Percentiles rank a stretch among this genome's conserved stretches.
These are phyloP conservation scores for Cytidiella melzeri DNA, from an alignment of 768 basidiomycete species.

Conservation along the genomic window DNA sequence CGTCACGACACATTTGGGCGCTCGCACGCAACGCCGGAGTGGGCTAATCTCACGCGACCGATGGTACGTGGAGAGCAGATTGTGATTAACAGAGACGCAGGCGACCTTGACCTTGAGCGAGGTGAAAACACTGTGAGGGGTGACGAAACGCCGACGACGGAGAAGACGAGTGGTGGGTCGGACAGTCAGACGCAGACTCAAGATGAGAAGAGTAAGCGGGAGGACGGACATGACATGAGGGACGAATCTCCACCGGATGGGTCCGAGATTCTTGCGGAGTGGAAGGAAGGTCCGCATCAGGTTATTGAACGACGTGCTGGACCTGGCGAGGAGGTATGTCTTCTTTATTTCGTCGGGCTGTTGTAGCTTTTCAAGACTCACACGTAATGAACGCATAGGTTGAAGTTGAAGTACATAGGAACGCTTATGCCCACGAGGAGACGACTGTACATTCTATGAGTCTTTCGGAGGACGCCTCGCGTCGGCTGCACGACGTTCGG, in stretches of 20 bases:
- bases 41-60: conserved; percentile 72
- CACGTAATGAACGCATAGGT: conserved; percentile 19
- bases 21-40: conserved; percentile 56
- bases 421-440: conserved; percentile 26
- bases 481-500: conserved; percentile 21
- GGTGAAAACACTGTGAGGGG: conserved; percentile 27
- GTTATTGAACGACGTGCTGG: conserved; percentile 56
- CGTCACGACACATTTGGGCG: conserved; percentile 47
- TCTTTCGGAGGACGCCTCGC: conserved; percentile 19
- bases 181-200: conserved; percentile 8
- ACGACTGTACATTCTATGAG: conserved; percentile 22
- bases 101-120: conserved; percentile 47
- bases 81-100: conserved; percentile 76
- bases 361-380: background rate
- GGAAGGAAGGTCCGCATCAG: conserved; percentile 64
- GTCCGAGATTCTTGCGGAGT: conserved; percentile 41
- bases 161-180: conserved; percentile 14
- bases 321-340: conserved; percentile 62
- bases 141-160: conserved; percentile 2
- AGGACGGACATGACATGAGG: conserved; percentile 28
- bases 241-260: conserved; percentile 43
- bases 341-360: background rate
- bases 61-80: conserved; percentile 71
- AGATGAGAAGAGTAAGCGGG: conserved; percentile 18
- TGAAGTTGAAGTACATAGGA: conserved; percentile 29